Conservation (phyloP, 306 rosid genomes). For the Gynostemma pentaphyllum region DNA sequence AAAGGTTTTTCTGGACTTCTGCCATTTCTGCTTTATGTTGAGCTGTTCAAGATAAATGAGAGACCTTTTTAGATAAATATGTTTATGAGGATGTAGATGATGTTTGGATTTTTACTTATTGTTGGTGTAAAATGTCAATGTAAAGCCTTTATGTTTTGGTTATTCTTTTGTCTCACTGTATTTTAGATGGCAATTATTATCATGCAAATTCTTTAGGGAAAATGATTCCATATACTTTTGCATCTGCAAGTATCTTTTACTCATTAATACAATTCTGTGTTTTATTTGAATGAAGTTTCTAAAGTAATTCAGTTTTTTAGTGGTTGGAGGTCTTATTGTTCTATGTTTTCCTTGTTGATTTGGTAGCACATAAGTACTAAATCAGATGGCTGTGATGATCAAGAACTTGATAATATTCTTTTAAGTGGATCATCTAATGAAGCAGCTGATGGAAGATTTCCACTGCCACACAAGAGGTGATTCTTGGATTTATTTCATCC, state of each 20-base stretch:
- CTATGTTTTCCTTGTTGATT: background rate
- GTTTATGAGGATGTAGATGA: background rate
- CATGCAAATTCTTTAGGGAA: background rate
- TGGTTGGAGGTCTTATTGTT: constrained; percentile 3
- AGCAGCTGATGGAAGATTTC: constrained; percentile 26
- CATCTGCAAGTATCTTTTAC: background rate
- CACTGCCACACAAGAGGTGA: constrained; percentile 31
- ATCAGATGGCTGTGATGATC: constrained; percentile 29
- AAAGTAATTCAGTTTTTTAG: background rate
- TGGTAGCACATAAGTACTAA: constrained; percentile 22
- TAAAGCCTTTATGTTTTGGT: background rate
- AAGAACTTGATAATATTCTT: constrained; percentile 19
- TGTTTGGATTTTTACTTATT: background rate
- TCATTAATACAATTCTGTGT: background rate
- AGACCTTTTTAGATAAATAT: background rate
- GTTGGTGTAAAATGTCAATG: background rate
- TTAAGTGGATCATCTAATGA: constrained; percentile 23
- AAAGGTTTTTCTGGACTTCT: background rate
- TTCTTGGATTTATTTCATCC: background rate
- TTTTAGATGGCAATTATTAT: background rate
- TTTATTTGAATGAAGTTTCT: background rate
- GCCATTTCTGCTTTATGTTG: background rate
- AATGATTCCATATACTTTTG: background rate
- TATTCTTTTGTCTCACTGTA: background rate
- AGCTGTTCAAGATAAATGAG: background rate